These are phyloP conservation scores for Aspergillus flavus DNA, from an alignment of 2,329 filamentous ascomycete species.

Conservation along the genomic window DNA sequence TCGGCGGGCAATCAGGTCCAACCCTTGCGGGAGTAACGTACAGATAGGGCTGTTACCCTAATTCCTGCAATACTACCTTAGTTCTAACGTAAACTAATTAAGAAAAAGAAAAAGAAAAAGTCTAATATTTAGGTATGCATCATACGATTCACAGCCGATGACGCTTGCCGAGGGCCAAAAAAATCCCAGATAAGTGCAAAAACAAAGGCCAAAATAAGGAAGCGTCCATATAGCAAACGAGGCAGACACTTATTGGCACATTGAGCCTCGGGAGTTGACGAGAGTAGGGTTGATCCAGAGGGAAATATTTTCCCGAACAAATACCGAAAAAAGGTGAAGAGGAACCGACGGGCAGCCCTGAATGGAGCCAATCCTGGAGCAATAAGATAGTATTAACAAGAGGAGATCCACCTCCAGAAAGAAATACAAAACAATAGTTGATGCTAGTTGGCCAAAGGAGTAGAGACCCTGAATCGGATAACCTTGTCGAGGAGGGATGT, in stretches of 20 bases:
- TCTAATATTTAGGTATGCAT: neutral
- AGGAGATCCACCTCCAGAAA: neutral
- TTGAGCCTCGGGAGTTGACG: conserved; percentile 5
- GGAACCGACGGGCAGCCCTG: neutral
- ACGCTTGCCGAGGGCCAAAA: neutral
- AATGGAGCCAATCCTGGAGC: neutral
- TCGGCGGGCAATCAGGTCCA: neutral
- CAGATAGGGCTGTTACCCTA: conserved; percentile 2
- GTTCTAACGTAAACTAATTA: neutral
- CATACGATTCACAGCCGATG: neutral
- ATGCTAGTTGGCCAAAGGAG: neutral
- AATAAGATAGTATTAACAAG: conserved; percentile 2
- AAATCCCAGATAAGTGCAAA: neutral
- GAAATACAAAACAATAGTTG: conserved; percentile 1
- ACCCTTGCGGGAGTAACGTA: neutral
- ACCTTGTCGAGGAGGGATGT: neutral
- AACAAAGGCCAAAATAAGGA: neutral
- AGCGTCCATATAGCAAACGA: neutral
- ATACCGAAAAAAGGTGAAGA: conserved; percentile 12
- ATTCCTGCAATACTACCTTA: neutral
- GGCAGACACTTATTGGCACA: conserved; percentile 10
- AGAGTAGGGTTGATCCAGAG: conserved; percentile 5
- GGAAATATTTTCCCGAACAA: conserved; percentile 18
- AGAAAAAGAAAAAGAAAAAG: neutral
- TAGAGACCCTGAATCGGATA: neutral